Evolutionary conservation across 2,329 filamentous ascomycete genomes (phyloP), one percentile per base, ranked within the genome.

Genomic region (Scortechinia acanthostroma): DNA sequence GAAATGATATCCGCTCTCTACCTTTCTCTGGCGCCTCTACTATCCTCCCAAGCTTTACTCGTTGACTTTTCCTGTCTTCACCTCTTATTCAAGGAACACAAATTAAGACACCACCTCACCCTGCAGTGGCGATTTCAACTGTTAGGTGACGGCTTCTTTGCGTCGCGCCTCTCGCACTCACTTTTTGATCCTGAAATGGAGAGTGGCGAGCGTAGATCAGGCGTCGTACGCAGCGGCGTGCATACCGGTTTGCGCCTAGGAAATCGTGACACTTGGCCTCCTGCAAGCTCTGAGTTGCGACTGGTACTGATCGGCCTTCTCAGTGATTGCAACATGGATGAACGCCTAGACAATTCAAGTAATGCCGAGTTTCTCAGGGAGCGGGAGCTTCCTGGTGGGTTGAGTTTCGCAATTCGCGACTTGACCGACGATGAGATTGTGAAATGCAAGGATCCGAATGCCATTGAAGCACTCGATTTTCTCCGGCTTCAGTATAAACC

Each of bases 301-400:
- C 35, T 40, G 20, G 35, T 19, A 6, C 35, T 40, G 6, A 40
- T 40, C 6, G 35, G 35, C 6, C 35, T 40, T 19, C 35, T 40
- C 17, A 19, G 35, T 40, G 35, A 40, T 6, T 10, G 35, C 17
- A 55, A 57, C 35, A 48, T 45, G 2, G 28, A 43, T 21, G 43
- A 33, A 4, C 25, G 43, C 21, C 22, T 21, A 43, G 42, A 5
- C 52, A 50, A 6, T 49, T 48, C 3, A 54, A 57, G n/a, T n/a
- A n/a, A n/a, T n/a, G 25, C 25, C 46, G 46, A 53, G 4, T 48
- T 57, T 25, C 53, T 53, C 16, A 53, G 47, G 21, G 44, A 46
- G 16, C 52, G 55, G 19, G 50, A 53, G 20, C 35, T 69, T 2
- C 64, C 66, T 2, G 66, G 66, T 3, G 62, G 59, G 1, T 52